phyloP scores from a whole-genome alignment of 805 yeast genomes.

The Yarrowia sp. region DNA sequence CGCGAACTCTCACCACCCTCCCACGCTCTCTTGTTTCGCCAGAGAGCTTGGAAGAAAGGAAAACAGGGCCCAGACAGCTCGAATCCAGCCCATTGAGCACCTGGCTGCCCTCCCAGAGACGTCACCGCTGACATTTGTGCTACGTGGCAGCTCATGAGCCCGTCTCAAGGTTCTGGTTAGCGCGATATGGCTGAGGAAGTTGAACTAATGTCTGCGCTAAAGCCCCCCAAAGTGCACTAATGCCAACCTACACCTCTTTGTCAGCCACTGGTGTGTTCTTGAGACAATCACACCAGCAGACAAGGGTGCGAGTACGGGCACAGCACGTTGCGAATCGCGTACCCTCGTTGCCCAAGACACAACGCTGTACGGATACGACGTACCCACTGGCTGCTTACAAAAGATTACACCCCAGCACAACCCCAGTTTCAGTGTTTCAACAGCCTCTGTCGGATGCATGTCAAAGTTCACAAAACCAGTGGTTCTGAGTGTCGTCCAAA shows the following conservation, averaged over 20 bases:
- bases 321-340: too few relatives aligned
- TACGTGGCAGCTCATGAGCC: conserved; percentile 4
- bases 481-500: background rate
- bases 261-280: background rate
- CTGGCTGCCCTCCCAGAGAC: background rate
- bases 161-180: background rate
- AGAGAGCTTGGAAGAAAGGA: too few relatives aligned
- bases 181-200: background rate
- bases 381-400: too few relatives aligned
- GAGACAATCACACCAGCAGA: background rate
- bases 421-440: conserved; percentile 8
- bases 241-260: background rate
- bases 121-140: background rate
- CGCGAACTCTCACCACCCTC: too few relatives aligned
- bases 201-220: conserved; percentile 8
- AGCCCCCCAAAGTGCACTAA: background rate
- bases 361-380: too few relatives aligned
- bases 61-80: too few relatives aligned
- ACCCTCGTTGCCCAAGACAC: too few relatives aligned
- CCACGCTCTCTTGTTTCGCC: too few relatives aligned
- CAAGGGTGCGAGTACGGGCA: too few relatives aligned
- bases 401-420: background rate
- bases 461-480: background rate
- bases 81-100: too few relatives aligned
- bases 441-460: conserved; percentile 4